Conservation (phyloP, 2,329 filamentous ascomycete species). For the Fusarium palustre region DNA sequence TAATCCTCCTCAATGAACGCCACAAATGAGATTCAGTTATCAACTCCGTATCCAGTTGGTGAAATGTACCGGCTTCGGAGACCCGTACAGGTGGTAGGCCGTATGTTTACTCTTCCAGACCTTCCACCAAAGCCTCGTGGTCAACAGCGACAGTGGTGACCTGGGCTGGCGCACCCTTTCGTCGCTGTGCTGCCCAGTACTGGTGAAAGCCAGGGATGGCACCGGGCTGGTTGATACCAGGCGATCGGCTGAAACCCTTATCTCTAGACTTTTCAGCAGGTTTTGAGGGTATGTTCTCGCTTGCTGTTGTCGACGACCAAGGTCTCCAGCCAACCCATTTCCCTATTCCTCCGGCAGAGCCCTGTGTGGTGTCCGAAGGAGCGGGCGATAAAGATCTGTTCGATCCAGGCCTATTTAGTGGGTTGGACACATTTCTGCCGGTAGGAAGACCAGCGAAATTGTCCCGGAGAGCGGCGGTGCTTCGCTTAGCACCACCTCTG, state of each 20-base stretch:
- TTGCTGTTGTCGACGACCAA: slow-evolving; percentile 53
- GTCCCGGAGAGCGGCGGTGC: slow-evolving; percentile 70
- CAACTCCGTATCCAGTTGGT: slow-evolving; percentile 40
- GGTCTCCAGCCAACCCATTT: slow-evolving; percentile 63
- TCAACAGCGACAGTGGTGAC: slow-evolving; percentile 70
- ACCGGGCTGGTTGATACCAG: slow-evolving; percentile 84
- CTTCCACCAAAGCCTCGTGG: slow-evolving; percentile 70
- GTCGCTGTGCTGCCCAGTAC: slow-evolving; percentile 64
- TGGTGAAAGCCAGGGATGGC: slow-evolving; percentile 77
- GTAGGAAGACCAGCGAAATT: slow-evolving; percentile 58
- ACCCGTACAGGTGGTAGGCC: neutral
- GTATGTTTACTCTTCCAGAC: slow-evolving; percentile 54
- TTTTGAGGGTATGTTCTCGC: slow-evolving; percentile 26
- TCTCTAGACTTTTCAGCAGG: slow-evolving; percentile 49
- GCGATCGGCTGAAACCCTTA: slow-evolving; percentile 61
- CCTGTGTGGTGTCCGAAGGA: slow-evolving; percentile 41
- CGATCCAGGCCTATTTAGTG: slow-evolving; percentile 44
- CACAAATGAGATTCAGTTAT: slow-evolving; percentile 37
- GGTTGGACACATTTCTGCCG: slow-evolving; percentile 50
- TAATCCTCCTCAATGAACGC: slow-evolving; percentile 40
- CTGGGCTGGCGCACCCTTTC: slow-evolving; percentile 64
- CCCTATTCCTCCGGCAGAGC: slow-evolving; percentile 51
- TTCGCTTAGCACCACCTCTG: slow-evolving; percentile 58
- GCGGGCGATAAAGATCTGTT: slow-evolving; percentile 43
- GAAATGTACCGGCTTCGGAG: slow-evolving; percentile 4